phyloP scores from a whole-genome alignment of 345 rosid genomes.

The Adansonia digitata region DNA sequence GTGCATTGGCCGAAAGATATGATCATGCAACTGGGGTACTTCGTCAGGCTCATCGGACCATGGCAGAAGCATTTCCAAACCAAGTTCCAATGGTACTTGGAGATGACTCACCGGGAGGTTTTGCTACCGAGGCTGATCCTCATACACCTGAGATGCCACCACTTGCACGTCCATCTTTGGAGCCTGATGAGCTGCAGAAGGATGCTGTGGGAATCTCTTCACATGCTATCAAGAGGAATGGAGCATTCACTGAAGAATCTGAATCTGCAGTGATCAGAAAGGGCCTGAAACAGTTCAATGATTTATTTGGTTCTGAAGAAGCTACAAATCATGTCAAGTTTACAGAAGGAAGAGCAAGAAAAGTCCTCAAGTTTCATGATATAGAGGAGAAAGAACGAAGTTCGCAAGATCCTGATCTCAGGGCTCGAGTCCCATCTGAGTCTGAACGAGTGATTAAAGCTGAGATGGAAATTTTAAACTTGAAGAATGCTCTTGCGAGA shows the following conservation, averaged over 20 bases:
- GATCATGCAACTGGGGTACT: constrained; percentile 92
- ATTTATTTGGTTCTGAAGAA: constrained; percentile 40
- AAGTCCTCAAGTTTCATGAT: constrained; percentile 66
- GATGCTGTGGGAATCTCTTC: constrained; percentile 54
- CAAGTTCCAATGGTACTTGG: constrained; percentile 59
- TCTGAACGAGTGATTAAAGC: constrained; percentile 61
- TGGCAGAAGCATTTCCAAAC: constrained; percentile 94
- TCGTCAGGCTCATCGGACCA: constrained; percentile 86
- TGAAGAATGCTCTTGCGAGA: constrained; percentile 74
- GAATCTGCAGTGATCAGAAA: constrained; percentile 40
- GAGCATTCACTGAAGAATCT: constrained; percentile 61
- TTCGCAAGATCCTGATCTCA: constrained; percentile 26
- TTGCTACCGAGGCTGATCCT: constrained; percentile 51
- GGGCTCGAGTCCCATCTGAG: constrained; percentile 42
- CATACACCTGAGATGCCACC: constrained; percentile 65
- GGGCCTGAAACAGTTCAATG: constrained; percentile 55
- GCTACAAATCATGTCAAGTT: constrained; percentile 18
- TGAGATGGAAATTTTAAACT: constrained; percentile 65
- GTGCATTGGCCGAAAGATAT: constrained; percentile 97
- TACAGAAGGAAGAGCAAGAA: constrained; percentile 61
- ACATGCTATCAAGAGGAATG: constrained; percentile 47
- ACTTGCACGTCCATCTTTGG: constrained; percentile 40
- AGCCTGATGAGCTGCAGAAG: constrained; percentile 53
- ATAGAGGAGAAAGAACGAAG: constrained; percentile 40
- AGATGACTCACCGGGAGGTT: constrained; percentile 59